These are phyloP conservation scores for Gastrolobium villosum DNA, from an alignment of 306 rosid species.

Conservation along the genomic window DNA sequence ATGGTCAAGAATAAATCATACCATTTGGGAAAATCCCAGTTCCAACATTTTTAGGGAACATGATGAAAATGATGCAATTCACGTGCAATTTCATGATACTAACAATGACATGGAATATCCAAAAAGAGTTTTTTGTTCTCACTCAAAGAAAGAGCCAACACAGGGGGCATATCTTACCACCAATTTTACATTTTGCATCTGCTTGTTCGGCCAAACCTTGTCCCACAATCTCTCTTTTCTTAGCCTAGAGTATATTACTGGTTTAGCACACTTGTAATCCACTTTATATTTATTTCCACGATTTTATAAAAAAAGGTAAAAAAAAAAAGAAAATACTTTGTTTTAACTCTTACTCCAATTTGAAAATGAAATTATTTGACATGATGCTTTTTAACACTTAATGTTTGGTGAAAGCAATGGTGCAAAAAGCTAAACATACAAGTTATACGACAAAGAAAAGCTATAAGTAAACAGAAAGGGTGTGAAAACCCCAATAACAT, in stretches of 20 bases:
- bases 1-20: background rate
- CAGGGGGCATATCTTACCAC: conserved; percentile 3
- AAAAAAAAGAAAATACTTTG: background rate
- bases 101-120: background rate
- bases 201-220: conserved; percentile 13
- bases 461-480: background rate
- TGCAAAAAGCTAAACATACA: background rate
- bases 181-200: background rate
- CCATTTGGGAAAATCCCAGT: background rate
- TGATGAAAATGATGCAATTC: background rate
- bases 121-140: conserved; percentile 32
- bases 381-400: background rate
- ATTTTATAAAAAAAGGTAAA: conserved; percentile 9
- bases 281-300: conserved; percentile 22
- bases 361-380: conserved; percentile 28
- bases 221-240: background rate
- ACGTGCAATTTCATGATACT: background rate
- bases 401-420: background rate
- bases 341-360: conserved; percentile 44
- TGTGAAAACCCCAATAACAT: background rate
- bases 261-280: background rate
- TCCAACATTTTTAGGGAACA: background rate
- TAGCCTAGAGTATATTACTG: background rate
- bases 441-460: background rate
- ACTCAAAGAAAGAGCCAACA: background rate